Base-by-base conservation (phyloP, 2,329 filamentous ascomycete genomes). In the Fusarium miscanthi region DNA sequence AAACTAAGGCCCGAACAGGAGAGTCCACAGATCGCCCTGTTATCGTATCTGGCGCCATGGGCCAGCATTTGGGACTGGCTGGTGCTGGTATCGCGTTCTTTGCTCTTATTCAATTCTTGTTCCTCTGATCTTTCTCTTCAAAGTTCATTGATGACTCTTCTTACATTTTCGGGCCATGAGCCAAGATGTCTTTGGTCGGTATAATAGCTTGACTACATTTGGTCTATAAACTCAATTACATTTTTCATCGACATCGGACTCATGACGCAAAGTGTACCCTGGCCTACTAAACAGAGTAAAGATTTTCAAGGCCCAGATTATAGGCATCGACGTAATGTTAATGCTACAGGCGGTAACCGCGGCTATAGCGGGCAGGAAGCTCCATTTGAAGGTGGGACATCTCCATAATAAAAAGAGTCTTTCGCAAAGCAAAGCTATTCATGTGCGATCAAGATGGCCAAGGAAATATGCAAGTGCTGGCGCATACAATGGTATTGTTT, bases 371-470 rank as follows among this genome's bases (percentile, higher is more conserved):
- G 41, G 31, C 33, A 16, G 40, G 12, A 27, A n/a, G 37, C 54
- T 67, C 63, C 54, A 62, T 31, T 48, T 35, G 16, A 43, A 13
- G 19, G 63, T 63, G 65, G 46, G 42, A 67, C 63, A 63, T 67
- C 37, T 25, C 56, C 54, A 65, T 65, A 59, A 51, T 58, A 58
- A 16, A 35, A 33, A 25, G 37, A 49, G 19, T 59, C 31, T 40
- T 31, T 40, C 31, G 41, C 12, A 40, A n/a, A 38, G 23, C 40
- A 38, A 30, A n/a, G 30, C 49, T 43, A 19, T 27, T 30, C 16
- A 30, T 33, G 21, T 35, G 9, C 43, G 42, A 46, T 49, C 23
- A 42, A 25, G 43, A 43, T 30, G 25, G 21, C 37, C 42, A 60
- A 51, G 52, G 37, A 33, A 38, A 52, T 30, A 60, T 37, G 46